These are phyloP conservation scores for Coemansia sp. DNA, from an alignment of 192 early-diverging fungal species.

Conservation along the genomic window DNA sequence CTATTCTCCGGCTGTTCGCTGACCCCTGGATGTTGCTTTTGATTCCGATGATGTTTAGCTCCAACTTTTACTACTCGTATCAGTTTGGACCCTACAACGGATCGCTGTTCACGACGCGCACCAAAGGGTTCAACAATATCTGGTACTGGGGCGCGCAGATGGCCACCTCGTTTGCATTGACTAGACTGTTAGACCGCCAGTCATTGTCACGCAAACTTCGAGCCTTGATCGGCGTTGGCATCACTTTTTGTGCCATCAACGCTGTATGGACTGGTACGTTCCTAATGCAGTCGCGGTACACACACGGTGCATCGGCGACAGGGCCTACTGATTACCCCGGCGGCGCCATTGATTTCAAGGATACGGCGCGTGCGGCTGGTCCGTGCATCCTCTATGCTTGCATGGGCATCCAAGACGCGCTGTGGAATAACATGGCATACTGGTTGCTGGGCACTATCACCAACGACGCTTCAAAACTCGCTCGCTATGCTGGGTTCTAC, in stretches of 20 bases:
- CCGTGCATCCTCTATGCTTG: constrained; percentile 66
- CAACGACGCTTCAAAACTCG: constrained; percentile 66
- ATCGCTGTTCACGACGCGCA: constrained; percentile 64
- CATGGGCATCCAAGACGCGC: constrained; percentile 74
- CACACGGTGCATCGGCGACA: constrained; percentile 11
- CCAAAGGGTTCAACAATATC: constrained; percentile 69
- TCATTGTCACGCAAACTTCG: constrained; percentile 59
- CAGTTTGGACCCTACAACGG: constrained; percentile 68
- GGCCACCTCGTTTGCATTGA: constrained; percentile 62
- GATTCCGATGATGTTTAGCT: constrained; percentile 67
- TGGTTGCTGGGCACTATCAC: constrained; percentile 80
- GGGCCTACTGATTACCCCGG: constrained; percentile 26
- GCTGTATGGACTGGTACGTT: constrained; percentile 63
- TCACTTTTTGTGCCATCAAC: constrained; percentile 42
- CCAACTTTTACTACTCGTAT: constrained; percentile 81
- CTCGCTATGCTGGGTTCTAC: constrained; percentile 77
- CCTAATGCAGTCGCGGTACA: constrained; percentile 60
- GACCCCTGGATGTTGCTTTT: constrained; percentile 68
- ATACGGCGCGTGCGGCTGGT: constrained; percentile 55
- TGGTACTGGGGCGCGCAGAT: constrained; percentile 77
- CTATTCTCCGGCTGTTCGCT: constrained; percentile 60
- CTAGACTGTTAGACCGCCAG: constrained; percentile 61
- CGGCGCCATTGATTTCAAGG: constrained; percentile 47
- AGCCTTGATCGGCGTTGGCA: constrained; percentile 57
- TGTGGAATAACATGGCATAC: constrained; percentile 74